These are phyloP conservation scores for Chenopodium quinoa DNA, from an alignment of 148 eudicot species.

Conservation along the genomic window DNA sequence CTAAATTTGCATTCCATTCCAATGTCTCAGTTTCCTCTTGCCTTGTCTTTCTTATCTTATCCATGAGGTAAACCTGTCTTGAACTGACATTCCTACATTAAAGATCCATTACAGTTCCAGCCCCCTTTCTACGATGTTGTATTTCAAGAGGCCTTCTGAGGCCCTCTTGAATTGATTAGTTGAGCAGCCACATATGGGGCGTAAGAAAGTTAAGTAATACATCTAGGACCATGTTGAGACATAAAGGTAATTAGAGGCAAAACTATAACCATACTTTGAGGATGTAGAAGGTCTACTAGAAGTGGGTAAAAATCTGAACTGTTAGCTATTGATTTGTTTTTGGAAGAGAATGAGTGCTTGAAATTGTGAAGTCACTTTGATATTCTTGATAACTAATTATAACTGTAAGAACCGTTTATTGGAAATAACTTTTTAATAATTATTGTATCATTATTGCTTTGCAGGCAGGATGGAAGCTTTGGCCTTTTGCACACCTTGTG, in stretches of 20 bases:
- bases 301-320: background rate
- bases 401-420: background rate
- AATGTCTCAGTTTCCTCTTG: background rate
- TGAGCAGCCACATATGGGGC: background rate
- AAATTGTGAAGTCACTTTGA: background rate
- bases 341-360: too few relatives aligned
- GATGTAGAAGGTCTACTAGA: background rate
- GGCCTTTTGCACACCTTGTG: constrained; percentile 94
- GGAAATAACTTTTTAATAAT: background rate
- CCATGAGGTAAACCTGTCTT: background rate
- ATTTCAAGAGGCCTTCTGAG: background rate
- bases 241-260: background rate
- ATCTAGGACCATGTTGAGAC: background rate
- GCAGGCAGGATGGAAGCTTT: constrained; percentile 89
- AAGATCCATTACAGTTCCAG: background rate
- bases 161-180: background rate
- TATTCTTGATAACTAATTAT: background rate
- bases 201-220: background rate
- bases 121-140: background rate
- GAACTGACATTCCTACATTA: background rate
- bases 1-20: background rate
- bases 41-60: background rate
- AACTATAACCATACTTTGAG: background rate
- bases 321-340: background rate
- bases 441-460: constrained; percentile 16